Conservation (phyloP, 345 rosid species). For the Microcos paniculata region DNA sequence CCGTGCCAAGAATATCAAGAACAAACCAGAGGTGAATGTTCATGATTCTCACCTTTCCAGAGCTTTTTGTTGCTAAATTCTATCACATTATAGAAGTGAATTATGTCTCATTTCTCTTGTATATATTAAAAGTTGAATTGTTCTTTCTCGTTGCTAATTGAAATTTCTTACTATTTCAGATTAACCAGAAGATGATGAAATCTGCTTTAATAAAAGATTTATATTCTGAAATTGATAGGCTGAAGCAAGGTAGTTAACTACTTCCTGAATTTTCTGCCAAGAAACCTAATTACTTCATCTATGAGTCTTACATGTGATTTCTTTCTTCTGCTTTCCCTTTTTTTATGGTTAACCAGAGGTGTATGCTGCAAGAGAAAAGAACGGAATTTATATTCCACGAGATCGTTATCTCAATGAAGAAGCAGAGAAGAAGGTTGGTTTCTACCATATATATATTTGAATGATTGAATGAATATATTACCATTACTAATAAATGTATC, state of each 20-base stretch:
- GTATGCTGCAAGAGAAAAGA: slow-evolving; percentile 95
- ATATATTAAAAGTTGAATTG: neutral
- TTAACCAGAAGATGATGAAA: slow-evolving; percentile 99
- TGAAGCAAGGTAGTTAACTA: slow-evolving; percentile 76
- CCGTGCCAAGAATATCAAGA: slow-evolving; percentile 98
- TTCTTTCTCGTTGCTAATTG: slow-evolving; percentile 12
- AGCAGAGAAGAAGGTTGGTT: slow-evolving; percentile 87
- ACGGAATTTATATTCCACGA: slow-evolving; percentile 93
- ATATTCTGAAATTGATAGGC: slow-evolving; percentile 94
- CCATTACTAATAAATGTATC: slow-evolving; percentile 13
- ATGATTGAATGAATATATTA: neutral
- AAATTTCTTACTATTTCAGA: slow-evolving; percentile 40
- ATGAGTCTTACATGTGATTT: slow-evolving; percentile 6
- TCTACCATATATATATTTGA: slow-evolving; percentile 13
- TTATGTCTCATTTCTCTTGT: slow-evolving; percentile 2
- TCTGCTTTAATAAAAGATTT: slow-evolving; percentile 94
- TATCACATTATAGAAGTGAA: slow-evolving; percentile 12
- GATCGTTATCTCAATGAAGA: slow-evolving; percentile 93
- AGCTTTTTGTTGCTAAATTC: slow-evolving; percentile 10
- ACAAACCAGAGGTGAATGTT: slow-evolving; percentile 84
- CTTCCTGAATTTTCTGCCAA: slow-evolving; percentile 11
- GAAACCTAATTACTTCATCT: neutral
- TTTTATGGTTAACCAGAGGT: slow-evolving; percentile 57
- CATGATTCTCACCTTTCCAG: neutral
- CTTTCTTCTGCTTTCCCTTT: neutral